phyloP scores from a whole-genome alignment of 169 alveolate species.

The Ichthyophthirius multifiliis region DNA sequence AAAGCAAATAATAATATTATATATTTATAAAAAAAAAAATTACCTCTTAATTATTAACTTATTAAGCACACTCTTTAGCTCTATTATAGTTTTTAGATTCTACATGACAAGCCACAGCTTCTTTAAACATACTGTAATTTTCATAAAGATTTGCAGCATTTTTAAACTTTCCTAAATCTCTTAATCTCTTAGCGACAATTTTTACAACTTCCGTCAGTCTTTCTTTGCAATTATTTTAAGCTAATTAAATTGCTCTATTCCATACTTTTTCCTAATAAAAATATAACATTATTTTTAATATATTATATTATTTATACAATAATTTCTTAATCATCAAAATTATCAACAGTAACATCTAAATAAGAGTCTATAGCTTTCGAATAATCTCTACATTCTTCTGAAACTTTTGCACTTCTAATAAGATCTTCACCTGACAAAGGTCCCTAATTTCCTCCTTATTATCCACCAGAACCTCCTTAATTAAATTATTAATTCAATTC shows the following conservation, averaged over 20 bases:
- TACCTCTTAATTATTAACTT: constrained; percentile 70
- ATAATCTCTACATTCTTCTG: constrained; percentile 85
- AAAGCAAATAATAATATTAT: constrained; percentile 60
- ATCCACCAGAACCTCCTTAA: constrained; percentile 50
- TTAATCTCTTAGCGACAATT: constrained; percentile 79
- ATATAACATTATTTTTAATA: neutral
- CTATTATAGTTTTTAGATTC: constrained; percentile 68
- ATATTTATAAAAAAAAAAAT: neutral
- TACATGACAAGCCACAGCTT: constrained; percentile 81
- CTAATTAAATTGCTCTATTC: constrained; percentile 83
- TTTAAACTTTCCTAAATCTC: constrained; percentile 59
- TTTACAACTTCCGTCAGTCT: constrained; percentile 78
- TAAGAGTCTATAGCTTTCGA: constrained; percentile 84
- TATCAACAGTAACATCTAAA: constrained; percentile 72
- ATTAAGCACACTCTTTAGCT: constrained; percentile 73
- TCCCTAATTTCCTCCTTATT: constrained; percentile 49
- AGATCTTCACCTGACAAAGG: constrained; percentile 72
- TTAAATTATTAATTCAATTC: constrained; percentile 65
- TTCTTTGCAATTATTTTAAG: constrained; percentile 82
- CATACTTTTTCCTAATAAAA: constrained; percentile 72
- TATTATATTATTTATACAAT: neutral
- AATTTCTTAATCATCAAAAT: constrained; percentile 58
- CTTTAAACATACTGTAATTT: constrained; percentile 81
- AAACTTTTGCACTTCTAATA: constrained; percentile 73
- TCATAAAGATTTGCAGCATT: constrained; percentile 88